Evolutionary conservation across 2,329 filamentous ascomycete species (phyloP).

Genomic region (Arthrobotrys musiformis): DNA sequence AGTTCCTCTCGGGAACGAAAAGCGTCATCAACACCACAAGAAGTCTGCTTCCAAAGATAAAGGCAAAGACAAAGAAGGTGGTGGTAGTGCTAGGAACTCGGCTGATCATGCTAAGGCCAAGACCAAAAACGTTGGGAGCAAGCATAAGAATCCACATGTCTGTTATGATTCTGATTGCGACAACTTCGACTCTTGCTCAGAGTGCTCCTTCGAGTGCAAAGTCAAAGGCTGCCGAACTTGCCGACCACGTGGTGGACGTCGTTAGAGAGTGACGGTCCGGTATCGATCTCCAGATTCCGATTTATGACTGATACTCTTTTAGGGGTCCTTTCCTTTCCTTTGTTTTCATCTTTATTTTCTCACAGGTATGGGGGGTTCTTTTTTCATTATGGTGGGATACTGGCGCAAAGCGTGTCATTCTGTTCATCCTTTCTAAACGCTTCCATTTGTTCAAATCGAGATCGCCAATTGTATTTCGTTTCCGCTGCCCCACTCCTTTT

Average conservation of each 20-base stretch:
- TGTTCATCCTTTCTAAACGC: neutral
- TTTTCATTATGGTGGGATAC: too few relatives aligned
- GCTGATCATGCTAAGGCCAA: constrained; percentile 1
- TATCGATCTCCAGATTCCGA: neutral
- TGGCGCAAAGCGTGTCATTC: neutral
- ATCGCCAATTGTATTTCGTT: too few relatives aligned
- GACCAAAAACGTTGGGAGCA: constrained; percentile 3
- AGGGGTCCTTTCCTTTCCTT: neutral
- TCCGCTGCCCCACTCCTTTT: neutral
- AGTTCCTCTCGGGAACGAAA: constrained; percentile 5
- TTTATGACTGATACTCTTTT: neutral
- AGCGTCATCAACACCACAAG: constrained; percentile 16
- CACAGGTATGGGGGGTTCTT: neutral
- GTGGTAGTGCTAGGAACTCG: neutral
- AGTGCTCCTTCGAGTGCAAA: constrained; percentile 42
- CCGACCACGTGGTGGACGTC: constrained; percentile 31
- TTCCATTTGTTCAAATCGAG: too few relatives aligned
- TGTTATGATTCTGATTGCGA: constrained; percentile 45
- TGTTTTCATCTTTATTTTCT: neutral
- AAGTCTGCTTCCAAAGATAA: constrained; percentile 5
- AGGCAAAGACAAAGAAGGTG: neutral
- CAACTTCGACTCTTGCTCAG: constrained; percentile 50
- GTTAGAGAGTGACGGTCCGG: neutral
- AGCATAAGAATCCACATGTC: constrained; percentile 32
- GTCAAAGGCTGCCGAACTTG: constrained; percentile 39